Evolutionary conservation across 441 rosid genomes (phyloP).

Genomic region (Gossypium schwendimanii): DNA sequence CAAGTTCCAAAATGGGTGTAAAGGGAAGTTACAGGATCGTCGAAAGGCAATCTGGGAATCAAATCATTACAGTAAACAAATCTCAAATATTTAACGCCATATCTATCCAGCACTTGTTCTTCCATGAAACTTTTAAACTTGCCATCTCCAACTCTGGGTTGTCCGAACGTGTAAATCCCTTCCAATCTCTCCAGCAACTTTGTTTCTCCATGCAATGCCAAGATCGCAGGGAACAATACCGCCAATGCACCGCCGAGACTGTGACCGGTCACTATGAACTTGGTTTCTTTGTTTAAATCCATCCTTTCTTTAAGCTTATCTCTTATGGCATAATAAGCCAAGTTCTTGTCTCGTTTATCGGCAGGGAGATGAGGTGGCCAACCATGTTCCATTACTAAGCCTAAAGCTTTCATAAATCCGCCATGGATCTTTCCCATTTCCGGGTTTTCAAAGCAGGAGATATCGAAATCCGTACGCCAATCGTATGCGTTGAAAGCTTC

Average conservation of each 20-base stretch:
- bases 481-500: conserved; percentile 39
- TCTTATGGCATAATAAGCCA: conserved; percentile 47
- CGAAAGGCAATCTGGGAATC: conserved; percentile 53
- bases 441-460: conserved; percentile 45
- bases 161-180: conserved; percentile 69
- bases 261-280: conserved; percentile 55
- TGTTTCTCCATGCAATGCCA: conserved; percentile 45
- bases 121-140: conserved; percentile 45
- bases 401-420: conserved; percentile 58
- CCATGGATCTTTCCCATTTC: conserved; percentile 41
- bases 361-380: conserved; percentile 27
- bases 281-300: conserved; percentile 21
- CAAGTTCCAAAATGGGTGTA: conserved; percentile 66
- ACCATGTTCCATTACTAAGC: conserved; percentile 29
- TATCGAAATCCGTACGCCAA: conserved; percentile 53
- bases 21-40: conserved; percentile 27
- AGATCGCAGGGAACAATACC: conserved; percentile 44
- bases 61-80: conserved; percentile 57
- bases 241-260: conserved; percentile 66
- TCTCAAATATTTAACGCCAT: conserved; percentile 38
- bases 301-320: conserved; percentile 29
- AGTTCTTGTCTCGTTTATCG: not conserved
- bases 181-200: conserved; percentile 37
- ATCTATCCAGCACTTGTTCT: conserved; percentile 15
- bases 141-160: conserved; percentile 61